Evolutionary conservation across 2,329 filamentous ascomycete species (phyloP).

Genomic region (Aureobasidium sp.): DNA sequence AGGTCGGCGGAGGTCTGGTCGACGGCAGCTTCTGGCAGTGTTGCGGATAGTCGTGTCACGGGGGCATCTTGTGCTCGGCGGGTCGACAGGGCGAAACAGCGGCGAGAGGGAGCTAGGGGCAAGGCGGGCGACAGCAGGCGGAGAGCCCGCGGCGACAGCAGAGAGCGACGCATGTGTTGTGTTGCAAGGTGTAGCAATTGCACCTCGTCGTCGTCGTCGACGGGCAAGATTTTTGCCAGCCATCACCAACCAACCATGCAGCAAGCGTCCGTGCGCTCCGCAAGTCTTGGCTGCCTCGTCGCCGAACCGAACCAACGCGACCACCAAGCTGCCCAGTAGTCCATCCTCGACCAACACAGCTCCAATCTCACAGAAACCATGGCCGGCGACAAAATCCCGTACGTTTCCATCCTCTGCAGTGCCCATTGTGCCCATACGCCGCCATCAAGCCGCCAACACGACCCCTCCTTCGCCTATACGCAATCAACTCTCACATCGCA

Average conservation of each 20-base stretch:
- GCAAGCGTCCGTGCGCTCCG: not conserved
- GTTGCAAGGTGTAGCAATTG: conserved; percentile 1
- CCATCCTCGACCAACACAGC: not conserved
- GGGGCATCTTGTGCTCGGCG: conserved; percentile 1
- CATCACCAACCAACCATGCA: not conserved
- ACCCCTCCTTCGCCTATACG: not conserved
- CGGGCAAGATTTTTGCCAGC: conserved; percentile 5
- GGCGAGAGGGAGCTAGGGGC: not conserved
- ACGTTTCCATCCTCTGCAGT: conserved; percentile 25
- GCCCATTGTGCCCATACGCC: not conserved
- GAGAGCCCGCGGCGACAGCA: not conserved
- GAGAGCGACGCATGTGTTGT: conserved; percentile 1
- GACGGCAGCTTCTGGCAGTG: not conserved
- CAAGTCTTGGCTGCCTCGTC: not conserved
- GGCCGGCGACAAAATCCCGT: conserved; percentile 65
- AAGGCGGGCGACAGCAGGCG: not conserved
- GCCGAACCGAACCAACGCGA: not conserved
- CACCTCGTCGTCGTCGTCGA: conserved; percentile 7
- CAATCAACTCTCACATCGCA: not conserved
- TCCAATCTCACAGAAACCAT: not conserved
- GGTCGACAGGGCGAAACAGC: not conserved
- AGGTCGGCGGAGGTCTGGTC: not conserved
- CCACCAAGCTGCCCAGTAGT: not conserved
- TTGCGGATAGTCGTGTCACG: not conserved
- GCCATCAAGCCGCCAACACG: not conserved